Base-by-base conservation (phyloP, 179 eudicot genomes). In the Vitellaria paradoxa region DNA sequence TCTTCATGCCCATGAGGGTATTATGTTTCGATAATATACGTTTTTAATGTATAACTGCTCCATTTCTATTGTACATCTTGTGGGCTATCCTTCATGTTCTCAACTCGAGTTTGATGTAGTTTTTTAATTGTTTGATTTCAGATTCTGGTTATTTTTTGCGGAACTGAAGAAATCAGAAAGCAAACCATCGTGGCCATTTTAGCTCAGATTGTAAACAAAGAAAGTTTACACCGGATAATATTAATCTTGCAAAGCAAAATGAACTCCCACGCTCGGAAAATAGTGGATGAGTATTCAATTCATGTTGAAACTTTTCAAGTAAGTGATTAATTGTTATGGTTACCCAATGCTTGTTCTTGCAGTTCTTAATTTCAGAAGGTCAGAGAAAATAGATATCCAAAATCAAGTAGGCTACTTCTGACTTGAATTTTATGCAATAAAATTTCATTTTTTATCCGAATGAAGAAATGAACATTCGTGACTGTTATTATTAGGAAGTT, bases 121-220 rank as follows among this genome's bases (percentile, higher is more conserved):
- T 63, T 49, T 24, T 30, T 30, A 30, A 4, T 55, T 21, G 7
- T 42, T 63, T 75, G 42, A n/a, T 62, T 56, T 26, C 81, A 87
- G 90, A 76, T 87, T 76, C 70, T 81, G 74, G 87, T 80, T 61
- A 76, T 85, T 42, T 87, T 87, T 61, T 71, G 86, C 78, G 90
- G 84, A 72, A 74, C 79, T 47, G 79, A 59, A 47, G 85, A 81
- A 57, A 78, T 85, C 46, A 87, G 60, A 53, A 84, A 83, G 70
- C 24, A 20, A 24, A 70, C 37, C 46, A 82, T 81, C 18, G 62
- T 47, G 24, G 50, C 72, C n/a, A 80, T 85, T 37, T 66, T 83
- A 21, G 17, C 59, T 68, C 85, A 83, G 73, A 74, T 81, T 13
- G 59, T 18, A 45, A 59, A 82, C 80, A 83, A 76, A 60, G 85